Evolutionary conservation across 345 rosid genomes (phyloP), one percentile per base, ranked within the genome.

Genomic region (Populus pruinosa): DNA sequence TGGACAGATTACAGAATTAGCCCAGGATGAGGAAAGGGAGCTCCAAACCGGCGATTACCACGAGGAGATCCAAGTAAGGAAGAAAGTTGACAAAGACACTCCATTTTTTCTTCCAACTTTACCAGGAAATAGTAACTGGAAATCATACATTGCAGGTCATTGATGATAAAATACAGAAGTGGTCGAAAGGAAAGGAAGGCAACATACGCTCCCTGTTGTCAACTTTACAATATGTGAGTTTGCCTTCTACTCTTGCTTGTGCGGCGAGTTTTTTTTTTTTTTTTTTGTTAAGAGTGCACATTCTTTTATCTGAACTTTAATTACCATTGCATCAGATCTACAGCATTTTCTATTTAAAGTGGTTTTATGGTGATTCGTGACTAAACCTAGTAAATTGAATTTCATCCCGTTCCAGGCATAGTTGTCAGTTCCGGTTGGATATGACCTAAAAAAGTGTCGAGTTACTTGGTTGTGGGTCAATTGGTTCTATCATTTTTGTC

Each of bases 181-280:
- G 99, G 98, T 92, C 91, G 47, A 77, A 72, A 29, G 99, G 98
- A 69, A 95, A 90, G 86, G 93, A 87, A 62, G 91, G 96, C 76
- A 95, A 92, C 84, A 91, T 95, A 63, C 93, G 99, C 53, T 91
- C 99, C n/a, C 91, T 95, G 44, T 79, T 95, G 83, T 93, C 99
- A 53, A 95, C 96, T 14, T 78, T 95, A 78, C 98, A 93, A 76
- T 92, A 89, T 84, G 99, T 92, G 85, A 92, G 99, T 85, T 53
- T n/a, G 50, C 25, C 29, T 6, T 56, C 5, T 20, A 10, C 23
- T 25, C 17, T 5, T 50, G 41, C 17, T 31, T 16, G 8, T 6
- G 25, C 9, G 25, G 43, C 21, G 50, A 27, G 44, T 8, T 29
- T 33, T 71, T 36, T 29, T 31, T 27, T n/a, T 0, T 27, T 27